Percentiles rank a stretch among this genome's conserved stretches.
Evolutionary conservation across 2,329 filamentous ascomycete species (phyloP).

Genomic region (Aspergillus uvarum): DNA sequence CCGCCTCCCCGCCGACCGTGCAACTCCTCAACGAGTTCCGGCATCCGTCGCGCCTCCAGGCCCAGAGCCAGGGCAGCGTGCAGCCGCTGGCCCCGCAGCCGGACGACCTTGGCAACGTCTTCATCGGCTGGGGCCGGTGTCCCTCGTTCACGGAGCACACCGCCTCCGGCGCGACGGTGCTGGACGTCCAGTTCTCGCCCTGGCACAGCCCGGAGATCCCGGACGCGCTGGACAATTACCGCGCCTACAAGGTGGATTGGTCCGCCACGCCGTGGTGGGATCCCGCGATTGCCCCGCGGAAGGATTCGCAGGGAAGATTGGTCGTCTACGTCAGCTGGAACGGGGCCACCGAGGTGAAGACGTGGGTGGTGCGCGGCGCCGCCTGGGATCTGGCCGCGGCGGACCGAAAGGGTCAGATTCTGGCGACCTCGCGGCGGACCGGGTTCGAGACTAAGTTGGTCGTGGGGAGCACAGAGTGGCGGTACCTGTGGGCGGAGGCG

Average conservation of each 20-base stretch:
- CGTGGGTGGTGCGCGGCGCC: conserved; percentile 8
- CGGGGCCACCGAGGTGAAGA: conserved; percentile 5
- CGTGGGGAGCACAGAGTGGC: neutral
- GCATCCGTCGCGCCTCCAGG: conserved; percentile 6
- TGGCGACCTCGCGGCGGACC: neutral
- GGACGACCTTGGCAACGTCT: conserved; percentile 8
- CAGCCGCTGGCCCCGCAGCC: neutral
- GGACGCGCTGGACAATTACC: conserved; percentile 11
- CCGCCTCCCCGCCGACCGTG: conserved; percentile 6
- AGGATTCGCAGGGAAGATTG: neutral
- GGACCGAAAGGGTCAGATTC: neutral
- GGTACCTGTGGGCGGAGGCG: neutral
- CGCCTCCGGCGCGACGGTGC: conserved; percentile 6
- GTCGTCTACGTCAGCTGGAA: conserved; percentile 11
- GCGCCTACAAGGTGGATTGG: conserved; percentile 9
- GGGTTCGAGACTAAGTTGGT: conserved; percentile 4
- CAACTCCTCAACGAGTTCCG: conserved; percentile 5
- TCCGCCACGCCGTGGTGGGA: conserved; percentile 9
- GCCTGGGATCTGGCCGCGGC: neutral
- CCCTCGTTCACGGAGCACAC: conserved; percentile 10
- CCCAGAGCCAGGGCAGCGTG: conserved; percentile 11
- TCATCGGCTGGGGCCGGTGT: conserved; percentile 13
- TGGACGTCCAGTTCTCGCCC: conserved; percentile 13
- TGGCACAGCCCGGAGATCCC: conserved; percentile 12
- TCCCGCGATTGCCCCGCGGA: conserved; percentile 1